phyloP scores from a whole-genome alignment of 1,139 yeast species.

The Lodderomyces margitis region DNA sequence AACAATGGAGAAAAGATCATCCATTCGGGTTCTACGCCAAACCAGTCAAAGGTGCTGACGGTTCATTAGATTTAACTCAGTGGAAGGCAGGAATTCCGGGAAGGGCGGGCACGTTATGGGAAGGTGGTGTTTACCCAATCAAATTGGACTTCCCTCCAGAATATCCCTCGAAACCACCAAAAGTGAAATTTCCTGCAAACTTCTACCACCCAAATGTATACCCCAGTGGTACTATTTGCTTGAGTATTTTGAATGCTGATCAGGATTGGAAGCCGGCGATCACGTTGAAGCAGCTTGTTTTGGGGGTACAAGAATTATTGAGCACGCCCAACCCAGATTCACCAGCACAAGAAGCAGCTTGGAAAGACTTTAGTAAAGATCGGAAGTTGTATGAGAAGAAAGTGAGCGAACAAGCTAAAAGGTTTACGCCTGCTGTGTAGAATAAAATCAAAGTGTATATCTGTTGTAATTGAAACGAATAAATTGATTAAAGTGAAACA shows the following conservation, averaged over 20 bases:
- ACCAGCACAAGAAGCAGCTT: conserved; percentile 98
- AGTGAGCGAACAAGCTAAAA: conserved; percentile 79
- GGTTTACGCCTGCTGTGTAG: conserved; percentile 39
- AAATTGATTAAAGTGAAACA: not conserved
- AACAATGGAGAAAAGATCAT: conserved; percentile 97
- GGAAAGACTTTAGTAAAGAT: conserved; percentile 77
- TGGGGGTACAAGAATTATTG: conserved; percentile 90
- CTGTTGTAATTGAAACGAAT: conserved; percentile 1
- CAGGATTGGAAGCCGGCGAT: conserved; percentile 99
- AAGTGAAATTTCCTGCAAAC: conserved; percentile 80
- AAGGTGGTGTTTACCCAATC: conserved; percentile 83
- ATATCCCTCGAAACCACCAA: conserved; percentile 96
- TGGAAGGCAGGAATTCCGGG: conserved; percentile 99
- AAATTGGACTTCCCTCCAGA: conserved; percentile 83
- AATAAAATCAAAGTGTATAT: not conserved
- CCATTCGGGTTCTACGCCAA: conserved; percentile 97
- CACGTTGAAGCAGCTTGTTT: conserved; percentile 81
- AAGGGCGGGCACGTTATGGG: conserved; percentile 82
- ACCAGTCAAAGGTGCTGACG: conserved; percentile 75
- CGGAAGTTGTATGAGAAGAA: conserved; percentile 67
- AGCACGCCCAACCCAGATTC: conserved; percentile 91
- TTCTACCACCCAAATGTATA: conserved; percentile 97
- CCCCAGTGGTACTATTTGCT: conserved; percentile 94
- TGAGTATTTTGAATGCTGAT: conserved; percentile 88
- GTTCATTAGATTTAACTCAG: conserved; percentile 74